phyloP scores from a whole-genome alignment of 805 yeast genomes.

The Gaillardinia entomophila region DNA sequence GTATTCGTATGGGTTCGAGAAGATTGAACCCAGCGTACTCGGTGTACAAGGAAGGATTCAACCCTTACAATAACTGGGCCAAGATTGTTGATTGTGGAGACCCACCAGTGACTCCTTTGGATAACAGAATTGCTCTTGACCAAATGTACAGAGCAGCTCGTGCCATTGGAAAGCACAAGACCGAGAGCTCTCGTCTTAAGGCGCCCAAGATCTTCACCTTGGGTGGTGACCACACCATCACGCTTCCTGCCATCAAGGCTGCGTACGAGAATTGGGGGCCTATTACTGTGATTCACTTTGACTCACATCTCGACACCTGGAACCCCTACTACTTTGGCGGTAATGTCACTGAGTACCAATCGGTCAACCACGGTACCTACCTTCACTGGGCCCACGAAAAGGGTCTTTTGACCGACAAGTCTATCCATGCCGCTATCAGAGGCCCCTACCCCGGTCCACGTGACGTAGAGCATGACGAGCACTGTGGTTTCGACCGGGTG shows the following conservation, averaged over 20 bases:
- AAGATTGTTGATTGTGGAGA: conserved; percentile 11
- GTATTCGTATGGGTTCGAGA: neutral
- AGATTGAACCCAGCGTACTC: neutral
- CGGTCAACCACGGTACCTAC: conserved; percentile 8
- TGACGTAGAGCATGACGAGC: conserved; percentile 5
- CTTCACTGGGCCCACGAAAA: conserved; percentile 8
- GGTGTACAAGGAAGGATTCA: neutral
- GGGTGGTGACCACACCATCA: conserved; percentile 9
- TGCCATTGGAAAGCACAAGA: neutral
- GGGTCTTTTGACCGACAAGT: conserved; percentile 5
- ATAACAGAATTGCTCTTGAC: conserved; percentile 11
- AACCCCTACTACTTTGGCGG: conserved; percentile 5
- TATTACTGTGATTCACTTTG: conserved; percentile 8
- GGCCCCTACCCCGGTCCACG: conserved; percentile 5
- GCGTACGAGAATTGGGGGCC: conserved; percentile 8
- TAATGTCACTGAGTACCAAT: conserved; percentile 8
- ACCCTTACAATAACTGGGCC: neutral
- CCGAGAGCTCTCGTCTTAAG: neutral
- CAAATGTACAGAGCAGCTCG: conserved; percentile 10
- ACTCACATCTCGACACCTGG: conserved; percentile 7
- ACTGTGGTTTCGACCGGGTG: conserved; percentile 8
- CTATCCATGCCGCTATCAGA: conserved; percentile 8
- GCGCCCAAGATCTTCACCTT: conserved; percentile 7
- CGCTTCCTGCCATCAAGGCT: conserved; percentile 6
- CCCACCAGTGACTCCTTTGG: conserved; percentile 14